Base-by-base conservation (phyloP, 352 stramenopile genomes). In the Pythium utonaiense region DNA sequence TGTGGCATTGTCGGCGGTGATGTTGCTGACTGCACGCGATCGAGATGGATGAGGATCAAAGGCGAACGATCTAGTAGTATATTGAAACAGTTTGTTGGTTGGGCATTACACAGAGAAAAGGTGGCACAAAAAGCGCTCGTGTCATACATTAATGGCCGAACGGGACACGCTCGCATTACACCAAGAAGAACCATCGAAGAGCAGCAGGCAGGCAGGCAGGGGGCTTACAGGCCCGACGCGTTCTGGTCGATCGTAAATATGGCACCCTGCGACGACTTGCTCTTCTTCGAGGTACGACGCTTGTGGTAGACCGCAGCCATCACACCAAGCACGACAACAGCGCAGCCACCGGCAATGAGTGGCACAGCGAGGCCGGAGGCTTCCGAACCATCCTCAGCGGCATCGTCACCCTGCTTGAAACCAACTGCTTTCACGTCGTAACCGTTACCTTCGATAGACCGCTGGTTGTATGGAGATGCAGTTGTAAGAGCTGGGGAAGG, bases 201-300 rank as follows among this genome's bases (percentile, higher is more conserved):
- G 19, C 42, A 47, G 50, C 44, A 24, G 45, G n/a, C n/a, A n/a
- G n/a, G n/a, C n/a, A n/a, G 38, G 24, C 27, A 7, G n/a, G 27
- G 27, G 21, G 16, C 60, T 84, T 88, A 91, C 70, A 91, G 69
- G 3, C 76, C 78, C 52, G 81, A 91, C 16, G 62, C 62, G 67
- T 81, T 78, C 74, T 89, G 79, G 74, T 91, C 81, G 51, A 91
- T 67, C 31, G 81, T 91, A 62, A 91, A 91, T 71, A 91, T 91
- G 42, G 70, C 75, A 30, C 72, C 71, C 54, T 88, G 60, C 49
- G 77, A 71, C 30, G 78, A 73, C 31, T 70, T 68, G 48, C 60
- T 73, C 66, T 75, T 71, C 72, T 86, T 91, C 49, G 21, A 64
- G 62, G 47, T 73, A 53, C 81, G 78, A 64, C 78, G 75, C 69